Base-by-base conservation (phyloP, 257 asterid genomes). In the Lavandula angustifolia region DNA sequence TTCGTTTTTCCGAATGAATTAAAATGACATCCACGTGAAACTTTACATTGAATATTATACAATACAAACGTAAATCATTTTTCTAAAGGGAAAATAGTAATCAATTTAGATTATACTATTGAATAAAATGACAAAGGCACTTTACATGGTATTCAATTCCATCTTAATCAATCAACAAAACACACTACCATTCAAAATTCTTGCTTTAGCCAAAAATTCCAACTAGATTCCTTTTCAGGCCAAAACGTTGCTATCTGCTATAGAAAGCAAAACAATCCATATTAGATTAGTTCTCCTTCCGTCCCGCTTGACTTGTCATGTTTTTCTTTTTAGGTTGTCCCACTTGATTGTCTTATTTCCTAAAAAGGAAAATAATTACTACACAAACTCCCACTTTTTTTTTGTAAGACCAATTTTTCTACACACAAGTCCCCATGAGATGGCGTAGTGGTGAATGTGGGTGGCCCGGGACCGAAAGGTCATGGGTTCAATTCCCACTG, bases 151-250 rank as follows among this genome's bases (percentile, higher is more conserved):
- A 57, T 9, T 59, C 50, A 35, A 38, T 27, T 50, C 35, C 41
- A 9, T 41, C 64, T 18, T 14, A 40, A 41, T 59, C 64, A 59
- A 59, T 40, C 22, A 6, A 59, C 51, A 59, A 18, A 16, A 22
- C 41, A 47, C 38, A 59, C 18, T 18, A 38, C 64, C 52, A 41
- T 22, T 59, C 40, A 38, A 58, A 17, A 38, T 58, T 17, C 37
- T 35, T 38, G 17, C 37, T 17, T 59, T 9, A 40, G 12, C 64
- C 49, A 41, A 59, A 59, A 37, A 58, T 35, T 38, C 51, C 64
- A 59, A 59, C 35, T 17, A 18, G 3, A 11, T 9, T 17, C 10
- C 38, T 59, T 22, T 22, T 41, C 18, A 48, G 33, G 8, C 8
- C 13, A 34, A 14, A 55, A 55, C 46, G 46, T 9, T 58, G 51